These are phyloP conservation scores for Fusarium torulosum DNA, from an alignment of 2,329 filamentous ascomycete genomes.

Conservation along the genomic window DNA sequence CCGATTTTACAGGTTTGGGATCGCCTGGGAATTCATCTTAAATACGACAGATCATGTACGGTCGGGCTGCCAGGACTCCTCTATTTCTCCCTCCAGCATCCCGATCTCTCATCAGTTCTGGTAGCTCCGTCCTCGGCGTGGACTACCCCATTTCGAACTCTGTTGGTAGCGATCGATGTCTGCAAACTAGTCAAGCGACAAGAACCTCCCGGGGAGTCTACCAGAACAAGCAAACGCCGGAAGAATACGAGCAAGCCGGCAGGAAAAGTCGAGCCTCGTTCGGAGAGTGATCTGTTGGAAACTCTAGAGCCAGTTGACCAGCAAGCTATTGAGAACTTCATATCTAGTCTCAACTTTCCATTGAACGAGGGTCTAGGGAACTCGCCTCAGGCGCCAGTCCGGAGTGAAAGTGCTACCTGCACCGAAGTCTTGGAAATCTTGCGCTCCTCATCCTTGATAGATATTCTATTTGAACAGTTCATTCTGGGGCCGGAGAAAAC, in stretches of 20 bases:
- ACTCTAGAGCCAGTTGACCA: slow-evolving; percentile 43
- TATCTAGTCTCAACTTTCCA: slow-evolving; percentile 42
- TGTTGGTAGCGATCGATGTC: slow-evolving; percentile 47
- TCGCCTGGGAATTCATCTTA: slow-evolving; percentile 49
- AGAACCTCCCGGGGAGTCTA: background rate
- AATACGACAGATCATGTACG: slow-evolving; percentile 21
- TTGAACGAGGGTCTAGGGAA: background rate
- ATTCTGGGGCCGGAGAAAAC: slow-evolving; percentile 45
- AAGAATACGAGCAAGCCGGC: slow-evolving; percentile 8
- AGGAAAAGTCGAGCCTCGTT: background rate
- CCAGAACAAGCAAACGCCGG: slow-evolving; percentile 18
- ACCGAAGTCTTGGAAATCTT: slow-evolving; percentile 21
- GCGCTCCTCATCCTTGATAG: slow-evolving; percentile 26
- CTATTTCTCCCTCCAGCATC: slow-evolving; percentile 55
- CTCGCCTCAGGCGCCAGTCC: background rate
- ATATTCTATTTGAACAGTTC: slow-evolving; percentile 45
- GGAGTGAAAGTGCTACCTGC: background rate
- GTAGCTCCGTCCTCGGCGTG: slow-evolving; percentile 46
- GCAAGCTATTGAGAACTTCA: slow-evolving; percentile 49
- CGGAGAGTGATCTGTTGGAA: slow-evolving; percentile 21
- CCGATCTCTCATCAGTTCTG: slow-evolving; percentile 51
- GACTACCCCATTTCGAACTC: slow-evolving; percentile 46
- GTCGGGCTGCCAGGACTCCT: slow-evolving; percentile 38
- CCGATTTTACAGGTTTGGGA: slow-evolving; percentile 49
- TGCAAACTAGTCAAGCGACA: slow-evolving; percentile 2